These are phyloP conservation scores for Cairneyella variabilis DNA, from an alignment of 495 filamentous ascomycete genomes.

Conservation along the genomic window DNA sequence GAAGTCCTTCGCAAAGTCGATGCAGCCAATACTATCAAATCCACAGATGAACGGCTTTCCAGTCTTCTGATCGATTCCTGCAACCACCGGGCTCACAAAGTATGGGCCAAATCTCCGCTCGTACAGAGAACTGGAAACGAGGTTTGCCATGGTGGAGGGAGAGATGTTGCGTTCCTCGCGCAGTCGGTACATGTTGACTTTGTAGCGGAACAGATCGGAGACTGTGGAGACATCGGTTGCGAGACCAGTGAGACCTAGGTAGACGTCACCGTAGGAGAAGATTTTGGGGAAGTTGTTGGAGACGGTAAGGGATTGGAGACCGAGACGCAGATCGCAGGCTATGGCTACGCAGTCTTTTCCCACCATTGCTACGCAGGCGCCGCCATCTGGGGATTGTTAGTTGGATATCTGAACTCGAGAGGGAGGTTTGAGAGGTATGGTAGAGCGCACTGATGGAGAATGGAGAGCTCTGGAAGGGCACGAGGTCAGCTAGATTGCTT, in stretches of 20 bases:
- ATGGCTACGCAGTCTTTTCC: constrained; percentile 99
- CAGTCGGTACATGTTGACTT: constrained; percentile 99
- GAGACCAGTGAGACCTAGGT: constrained; percentile 94
- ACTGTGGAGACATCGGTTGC: constrained; percentile 95
- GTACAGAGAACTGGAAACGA: constrained; percentile 86
- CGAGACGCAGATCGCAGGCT: constrained; percentile 96
- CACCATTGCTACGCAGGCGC: constrained; percentile 95
- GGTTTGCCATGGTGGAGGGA: constrained; percentile 91
- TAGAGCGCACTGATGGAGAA: constrained; percentile 79
- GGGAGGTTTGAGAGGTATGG: constrained; percentile 1
- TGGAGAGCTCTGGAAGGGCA: constrained; percentile 47
- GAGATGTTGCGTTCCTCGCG: constrained; percentile 95
- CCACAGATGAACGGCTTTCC: constrained; percentile 97
- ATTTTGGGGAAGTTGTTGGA: constrained; percentile 99
- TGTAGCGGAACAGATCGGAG: constrained; percentile 96
- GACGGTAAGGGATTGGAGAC: constrained; percentile 92
- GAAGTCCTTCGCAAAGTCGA: constrained; percentile 99
- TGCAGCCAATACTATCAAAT: constrained; percentile 98
- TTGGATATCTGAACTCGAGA: constrained; percentile 15
- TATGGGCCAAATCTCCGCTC: constrained; percentile 94
- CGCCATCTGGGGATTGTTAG: constrained; percentile 63
- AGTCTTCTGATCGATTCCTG: constrained; percentile 86
- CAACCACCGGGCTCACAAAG: constrained; percentile 92
- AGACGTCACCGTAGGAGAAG: constrained; percentile 94
- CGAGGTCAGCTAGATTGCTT: constrained; percentile 16